Conservation (phyloP, 2,329 filamentous ascomycete genomes). For the Apiospora koreana region DNA sequence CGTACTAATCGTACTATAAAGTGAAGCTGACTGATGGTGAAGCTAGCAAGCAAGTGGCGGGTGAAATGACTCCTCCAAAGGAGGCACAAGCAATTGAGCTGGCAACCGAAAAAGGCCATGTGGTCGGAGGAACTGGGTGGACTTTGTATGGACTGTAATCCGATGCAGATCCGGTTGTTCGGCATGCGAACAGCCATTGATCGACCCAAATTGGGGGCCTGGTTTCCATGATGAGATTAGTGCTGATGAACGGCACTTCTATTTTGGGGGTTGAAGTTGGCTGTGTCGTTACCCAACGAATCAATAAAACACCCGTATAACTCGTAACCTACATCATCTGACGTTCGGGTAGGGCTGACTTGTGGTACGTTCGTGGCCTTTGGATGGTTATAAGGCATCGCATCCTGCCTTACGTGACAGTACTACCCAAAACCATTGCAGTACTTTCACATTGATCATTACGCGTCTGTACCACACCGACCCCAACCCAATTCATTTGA, state of each 20-base stretch:
- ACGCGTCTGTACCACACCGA: neutral
- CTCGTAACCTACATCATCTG: too few species aligned
- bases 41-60: neutral
- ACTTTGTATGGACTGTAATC: neutral
- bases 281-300: too few species aligned
- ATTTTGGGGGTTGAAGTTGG: neutral
- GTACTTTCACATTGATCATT: too few species aligned
- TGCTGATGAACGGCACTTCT: neutral
- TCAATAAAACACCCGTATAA: too few species aligned
- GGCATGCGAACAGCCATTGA: neutral
- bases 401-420: too few species aligned
- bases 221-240: neutral
- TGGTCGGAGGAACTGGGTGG: neutral
- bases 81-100: neutral
- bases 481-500: neutral
- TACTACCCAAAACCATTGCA: too few species aligned
- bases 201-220: neutral
- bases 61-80: neutral
- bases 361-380: too few species aligned
- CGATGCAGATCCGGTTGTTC: neutral
- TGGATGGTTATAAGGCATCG: too few species aligned
- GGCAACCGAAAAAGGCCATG: neutral
- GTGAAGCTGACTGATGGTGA: neutral
- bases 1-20: neutral
- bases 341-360: too few species aligned